phyloP scores from a whole-genome alignment of 768 basidiomycete species.

The Galerina sulciceps region DNA sequence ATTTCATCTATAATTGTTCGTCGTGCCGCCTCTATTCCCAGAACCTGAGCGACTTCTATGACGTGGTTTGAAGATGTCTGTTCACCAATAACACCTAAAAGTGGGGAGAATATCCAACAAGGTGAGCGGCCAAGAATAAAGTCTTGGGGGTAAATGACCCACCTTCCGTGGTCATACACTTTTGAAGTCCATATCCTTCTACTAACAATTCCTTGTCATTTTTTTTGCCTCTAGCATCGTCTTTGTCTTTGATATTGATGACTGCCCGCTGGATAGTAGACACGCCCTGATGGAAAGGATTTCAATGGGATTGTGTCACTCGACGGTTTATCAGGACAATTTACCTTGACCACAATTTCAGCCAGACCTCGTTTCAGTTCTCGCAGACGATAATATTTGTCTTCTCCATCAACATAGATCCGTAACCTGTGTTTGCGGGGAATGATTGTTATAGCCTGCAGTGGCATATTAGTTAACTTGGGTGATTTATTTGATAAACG shows the following conservation, averaged over 20 bases:
- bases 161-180: conserved; percentile 98
- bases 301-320: neutral
- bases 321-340: neutral
- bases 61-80: conserved; percentile 96
- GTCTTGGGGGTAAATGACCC: conserved; percentile 13
- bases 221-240: conserved; percentile 77
- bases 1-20: conserved; percentile 96
- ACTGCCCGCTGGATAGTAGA: conserved; percentile 88
- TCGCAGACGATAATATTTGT: conserved; percentile 84
- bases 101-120: neutral
- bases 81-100: conserved; percentile 90
- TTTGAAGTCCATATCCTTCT: conserved; percentile 95
- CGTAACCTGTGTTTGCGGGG: conserved; percentile 75
- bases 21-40: conserved; percentile 98
- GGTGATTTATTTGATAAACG: neutral
- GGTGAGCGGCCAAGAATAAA: conserved; percentile 4
- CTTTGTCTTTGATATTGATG: conserved; percentile 94
- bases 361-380: conserved; percentile 85
- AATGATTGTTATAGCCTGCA: conserved; percentile 75
- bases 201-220: conserved; percentile 92
- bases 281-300: conserved; percentile 62
- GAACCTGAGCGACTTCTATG: conserved; percentile 91
- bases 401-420: conserved; percentile 77
- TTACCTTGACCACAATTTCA: conserved; percentile 89
- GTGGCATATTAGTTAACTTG: conserved; percentile 7